Conservation (phyloP, 2,329 filamentous ascomycete genomes). For the Daldinia sp. region DNA sequence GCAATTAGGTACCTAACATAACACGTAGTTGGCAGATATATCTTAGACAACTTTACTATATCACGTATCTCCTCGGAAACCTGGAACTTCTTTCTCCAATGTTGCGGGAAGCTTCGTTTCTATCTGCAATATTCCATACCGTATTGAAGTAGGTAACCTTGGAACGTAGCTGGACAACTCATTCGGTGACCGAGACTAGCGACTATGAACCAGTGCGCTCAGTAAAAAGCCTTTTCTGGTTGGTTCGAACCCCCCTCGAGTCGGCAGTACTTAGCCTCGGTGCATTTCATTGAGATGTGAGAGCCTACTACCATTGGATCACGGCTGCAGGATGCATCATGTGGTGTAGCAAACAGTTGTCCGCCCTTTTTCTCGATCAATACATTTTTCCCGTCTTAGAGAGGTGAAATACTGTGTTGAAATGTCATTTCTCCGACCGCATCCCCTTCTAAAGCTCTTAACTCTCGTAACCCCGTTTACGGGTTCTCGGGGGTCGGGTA, state of each 20-base stretch:
- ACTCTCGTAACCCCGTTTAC: neutral
- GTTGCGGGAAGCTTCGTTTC: conserved; percentile 27
- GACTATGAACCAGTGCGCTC: conserved; percentile 11
- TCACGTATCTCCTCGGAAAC: neutral
- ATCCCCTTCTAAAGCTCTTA: neutral
- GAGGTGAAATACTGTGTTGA: neutral
- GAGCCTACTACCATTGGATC: conserved; percentile 33
- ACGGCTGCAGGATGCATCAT: conserved; percentile 33
- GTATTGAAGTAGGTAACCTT: conserved; percentile 45
- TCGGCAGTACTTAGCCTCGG: conserved; percentile 43
- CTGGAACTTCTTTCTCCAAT: neutral
- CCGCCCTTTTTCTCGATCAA: conserved; percentile 17
- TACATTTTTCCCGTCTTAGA: conserved; percentile 10
- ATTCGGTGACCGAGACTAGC: conserved; percentile 37
- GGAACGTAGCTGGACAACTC: conserved; percentile 29
- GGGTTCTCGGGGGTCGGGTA: neutral
- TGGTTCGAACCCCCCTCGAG: conserved; percentile 33
- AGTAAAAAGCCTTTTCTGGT: conserved; percentile 21
- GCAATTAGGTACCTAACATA: no score
- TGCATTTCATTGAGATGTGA: conserved; percentile 41
- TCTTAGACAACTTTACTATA: neutral
- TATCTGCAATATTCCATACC: conserved; percentile 42
- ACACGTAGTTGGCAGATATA: neutral
- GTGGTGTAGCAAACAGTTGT: conserved; percentile 44
- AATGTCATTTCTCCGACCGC: neutral